phyloP scores from a whole-genome alignment of 2,329 filamentous ascomycete genomes.

The Penicillium verrucosum region DNA sequence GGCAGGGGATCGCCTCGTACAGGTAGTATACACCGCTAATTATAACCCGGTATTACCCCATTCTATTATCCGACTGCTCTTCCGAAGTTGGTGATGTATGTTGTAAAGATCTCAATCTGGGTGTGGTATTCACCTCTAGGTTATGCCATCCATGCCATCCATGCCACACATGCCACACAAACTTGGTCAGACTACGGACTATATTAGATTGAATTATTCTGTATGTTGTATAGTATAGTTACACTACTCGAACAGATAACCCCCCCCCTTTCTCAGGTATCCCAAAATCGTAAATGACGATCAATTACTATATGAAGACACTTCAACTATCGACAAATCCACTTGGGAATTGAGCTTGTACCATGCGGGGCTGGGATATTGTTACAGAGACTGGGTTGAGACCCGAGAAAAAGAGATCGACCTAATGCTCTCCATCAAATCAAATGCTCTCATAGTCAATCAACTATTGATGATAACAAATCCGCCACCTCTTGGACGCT shows the following conservation, averaged over 20 bases:
- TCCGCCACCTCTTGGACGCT: constrained; percentile 19
- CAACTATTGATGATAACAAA: constrained; percentile 28
- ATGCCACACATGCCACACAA: background rate
- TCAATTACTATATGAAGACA: constrained; percentile 18
- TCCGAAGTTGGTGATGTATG: background rate
- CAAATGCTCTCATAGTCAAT: constrained; percentile 21
- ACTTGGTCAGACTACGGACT: background rate
- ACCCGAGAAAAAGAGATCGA: constrained; percentile 14
- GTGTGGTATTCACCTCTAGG: background rate
- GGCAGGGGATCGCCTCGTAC: background rate
- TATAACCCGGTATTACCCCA: background rate
- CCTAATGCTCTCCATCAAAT: constrained; percentile 17
- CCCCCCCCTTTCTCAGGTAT: constrained; percentile 14
- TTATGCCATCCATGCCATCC: background rate
- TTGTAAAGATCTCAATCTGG: background rate
- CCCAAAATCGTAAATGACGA: constrained; percentile 8
- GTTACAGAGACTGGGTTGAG: constrained; percentile 8
- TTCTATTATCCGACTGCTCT: background rate
- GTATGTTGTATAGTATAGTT: too few relatives aligned
- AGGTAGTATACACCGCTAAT: constrained; percentile 17
- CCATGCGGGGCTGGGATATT: constrained; percentile 20
- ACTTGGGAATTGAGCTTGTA: constrained; percentile 14
- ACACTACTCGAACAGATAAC: background rate
- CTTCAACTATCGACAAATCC: constrained; percentile 4
- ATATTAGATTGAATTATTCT: background rate